Evolutionary conservation across 768 basidiomycete species (phyloP), one percentile per base, ranked within the genome.

Genomic region (Xerocomellus intermedius): DNA sequence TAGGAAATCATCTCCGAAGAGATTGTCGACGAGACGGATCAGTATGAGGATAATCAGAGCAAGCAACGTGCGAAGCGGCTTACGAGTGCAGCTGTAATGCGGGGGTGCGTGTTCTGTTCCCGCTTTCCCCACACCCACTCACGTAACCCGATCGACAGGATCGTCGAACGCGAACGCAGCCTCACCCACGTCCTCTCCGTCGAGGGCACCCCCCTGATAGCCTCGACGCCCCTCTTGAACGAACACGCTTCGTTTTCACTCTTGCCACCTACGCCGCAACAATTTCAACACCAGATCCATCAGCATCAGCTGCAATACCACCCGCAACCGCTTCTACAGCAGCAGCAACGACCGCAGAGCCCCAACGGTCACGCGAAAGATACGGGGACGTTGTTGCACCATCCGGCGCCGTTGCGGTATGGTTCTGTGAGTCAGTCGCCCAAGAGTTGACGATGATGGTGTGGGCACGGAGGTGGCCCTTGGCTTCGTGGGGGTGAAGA

Each of bases 1-100:
- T 72, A 91, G 81, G 94, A 96, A 79, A 97, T 98, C 58, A 91
- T 98, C 19, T 87, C 89, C 0, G 94, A 97, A 73, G 95, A 97
- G 69, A 96, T 97, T 50, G 89, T 96, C 30, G 94, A 96, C 64
- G 94, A 97, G 72, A 96, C 94, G 3, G 94, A 97, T 72, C 80
- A 85, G 26, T 95, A 89, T 62, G 85, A 91, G 60, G 91, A 93
- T 61, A 97, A 96, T 65, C 85, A 85, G 45, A 86, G 84, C 48
- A 94, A 94, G 66, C 80, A 79, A 55, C 75, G 78, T 8, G 94
- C 90, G 0, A 85, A 80, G 58, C 78, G 94, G 14, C 70, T 80
- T 55, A 87, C 86, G 13, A 91, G 85, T 13, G 82, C 87, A 8
- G 81, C 82, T 8, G 79, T 92, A 37, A 92, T 95, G 88, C 78